These are phyloP conservation scores for Venturia asperata DNA, from an alignment of 2,329 filamentous ascomycete species.

Conservation along the genomic window DNA sequence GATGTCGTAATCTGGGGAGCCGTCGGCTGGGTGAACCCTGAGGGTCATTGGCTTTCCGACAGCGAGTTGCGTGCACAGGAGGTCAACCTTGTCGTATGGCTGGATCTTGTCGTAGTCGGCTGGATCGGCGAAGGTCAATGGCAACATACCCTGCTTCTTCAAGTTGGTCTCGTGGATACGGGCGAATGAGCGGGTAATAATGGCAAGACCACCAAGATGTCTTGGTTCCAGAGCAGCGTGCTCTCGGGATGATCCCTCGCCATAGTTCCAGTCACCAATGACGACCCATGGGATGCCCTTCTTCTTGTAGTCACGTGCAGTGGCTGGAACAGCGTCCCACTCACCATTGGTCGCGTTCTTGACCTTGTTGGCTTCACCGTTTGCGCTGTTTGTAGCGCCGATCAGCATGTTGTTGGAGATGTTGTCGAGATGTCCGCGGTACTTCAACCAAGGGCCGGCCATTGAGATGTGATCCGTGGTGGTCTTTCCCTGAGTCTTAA, in stretches of 20 bases:
- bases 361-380: slow-evolving; percentile 96
- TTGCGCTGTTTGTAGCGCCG: slow-evolving; percentile 91
- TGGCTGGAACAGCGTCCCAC: slow-evolving; percentile 81
- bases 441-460: slow-evolving; percentile 96
- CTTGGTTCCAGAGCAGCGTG: slow-evolving; percentile 96
- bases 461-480: slow-evolving; percentile 97
- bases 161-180: slow-evolving; percentile 99
- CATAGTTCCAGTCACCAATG: slow-evolving; percentile 99
- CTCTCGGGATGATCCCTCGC: slow-evolving; percentile 94
- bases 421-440: slow-evolving; percentile 97
- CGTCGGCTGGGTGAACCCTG: slow-evolving; percentile 84
- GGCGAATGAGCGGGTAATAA: slow-evolving; percentile 91
- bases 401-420: slow-evolving; percentile 99
- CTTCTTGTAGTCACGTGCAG: slow-evolving; percentile 97
- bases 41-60: slow-evolving; percentile 92
- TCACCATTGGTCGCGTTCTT: slow-evolving; percentile 81
- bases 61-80: slow-evolving; percentile 79
- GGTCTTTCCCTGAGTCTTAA: slow-evolving; percentile 95
- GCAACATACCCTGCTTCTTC: slow-evolving; percentile 99
- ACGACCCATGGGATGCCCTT: slow-evolving; percentile 97
- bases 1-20: slow-evolving; percentile 65
- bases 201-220: slow-evolving; percentile 92
- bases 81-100: slow-evolving; percentile 85
- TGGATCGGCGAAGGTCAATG: slow-evolving; percentile 87
- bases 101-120: slow-evolving; percentile 97